Evolutionary conservation across 805 yeast species (phyloP).

Genomic region (Ogataea paradorogensis): DNA sequence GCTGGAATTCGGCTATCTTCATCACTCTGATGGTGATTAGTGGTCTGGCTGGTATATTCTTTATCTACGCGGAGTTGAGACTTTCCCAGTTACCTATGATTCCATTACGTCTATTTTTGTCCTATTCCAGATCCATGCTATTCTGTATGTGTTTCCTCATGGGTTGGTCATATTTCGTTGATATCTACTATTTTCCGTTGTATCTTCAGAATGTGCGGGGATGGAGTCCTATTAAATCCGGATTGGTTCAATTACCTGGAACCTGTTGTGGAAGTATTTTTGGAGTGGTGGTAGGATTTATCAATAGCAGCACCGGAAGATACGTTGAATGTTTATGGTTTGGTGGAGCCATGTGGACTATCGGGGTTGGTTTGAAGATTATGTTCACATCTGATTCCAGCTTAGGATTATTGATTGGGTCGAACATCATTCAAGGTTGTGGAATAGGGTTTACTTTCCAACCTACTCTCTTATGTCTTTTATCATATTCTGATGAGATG

Average conservation of each 20-base stretch:
- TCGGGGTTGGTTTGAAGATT: conserved; percentile 39
- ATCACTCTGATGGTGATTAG: conserved; percentile 38
- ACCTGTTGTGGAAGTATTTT: conserved; percentile 28
- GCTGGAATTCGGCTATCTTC: conserved; percentile 41
- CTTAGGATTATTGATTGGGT: conserved; percentile 34
- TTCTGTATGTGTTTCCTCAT: conserved; percentile 38
- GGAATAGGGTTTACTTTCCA: conserved; percentile 50
- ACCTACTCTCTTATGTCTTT: conserved; percentile 49
- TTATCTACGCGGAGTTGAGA: conserved; percentile 45
- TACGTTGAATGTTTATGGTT: conserved; percentile 33
- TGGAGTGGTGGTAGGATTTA: conserved; percentile 43
- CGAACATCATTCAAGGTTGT: conserved; percentile 36
- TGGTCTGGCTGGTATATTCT: conserved; percentile 35
- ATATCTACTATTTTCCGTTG: conserved; percentile 44
- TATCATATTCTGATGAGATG: conserved; percentile 43
- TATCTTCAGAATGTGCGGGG: conserved; percentile 44
- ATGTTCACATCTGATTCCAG: conserved; percentile 30
- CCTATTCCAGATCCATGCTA: conserved; percentile 32
- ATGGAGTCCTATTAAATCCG: conserved; percentile 37
- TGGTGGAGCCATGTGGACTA: conserved; percentile 37
- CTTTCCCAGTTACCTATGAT: conserved; percentile 47
- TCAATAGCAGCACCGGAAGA: conserved; percentile 40
- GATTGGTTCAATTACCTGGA: conserved; percentile 42
- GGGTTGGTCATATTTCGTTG: conserved; percentile 46
- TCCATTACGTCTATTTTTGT: conserved; percentile 41